Evolutionary conservation across 1,284 basidiomycete genomes (phyloP).

Genomic region (Naganishia sp.): DNA sequence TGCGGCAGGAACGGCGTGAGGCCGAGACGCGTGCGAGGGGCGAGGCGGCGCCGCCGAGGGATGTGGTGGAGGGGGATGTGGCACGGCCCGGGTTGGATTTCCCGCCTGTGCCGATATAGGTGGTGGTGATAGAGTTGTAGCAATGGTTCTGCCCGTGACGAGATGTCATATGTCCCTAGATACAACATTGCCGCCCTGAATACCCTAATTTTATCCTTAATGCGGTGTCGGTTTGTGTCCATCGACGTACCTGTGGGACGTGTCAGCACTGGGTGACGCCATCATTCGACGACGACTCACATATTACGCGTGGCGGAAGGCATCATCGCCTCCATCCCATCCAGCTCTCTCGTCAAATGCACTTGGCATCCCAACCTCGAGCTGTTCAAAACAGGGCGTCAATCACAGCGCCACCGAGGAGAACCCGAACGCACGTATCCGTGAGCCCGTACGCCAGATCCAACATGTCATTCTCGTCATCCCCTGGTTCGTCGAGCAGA

Average conservation of each 20-base stretch:
- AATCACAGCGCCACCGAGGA: background rate
- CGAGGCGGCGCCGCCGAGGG: constrained; percentile 4
- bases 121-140: background rate
- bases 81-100: constrained; percentile 19
- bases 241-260: constrained; percentile 33
- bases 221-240: constrained; percentile 35
- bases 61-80: background rate
- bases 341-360: constrained; percentile 73
- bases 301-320: constrained; percentile 95
- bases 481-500: constrained; percentile 82
- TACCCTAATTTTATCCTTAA: background rate
- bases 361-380: constrained; percentile 75
- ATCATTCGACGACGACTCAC: constrained; percentile 64
- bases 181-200: background rate
- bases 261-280: background rate
- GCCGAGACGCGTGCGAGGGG: constrained; percentile 26
- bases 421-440: constrained; percentile 68
- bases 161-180: background rate
- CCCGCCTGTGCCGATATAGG: constrained; percentile 13
- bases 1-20: constrained; percentile 27
- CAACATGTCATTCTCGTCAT: constrained; percentile 98
- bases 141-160: no score
- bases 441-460: constrained; percentile 97
- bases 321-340: constrained; percentile 81
- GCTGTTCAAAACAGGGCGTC: constrained; percentile 42